Percentiles rank a stretch among this genome's conserved stretches.
These are phyloP conservation scores for Coemansia sp. DNA, from an alignment of 192 early-diverging fungal genomes.

Conservation along the genomic window DNA sequence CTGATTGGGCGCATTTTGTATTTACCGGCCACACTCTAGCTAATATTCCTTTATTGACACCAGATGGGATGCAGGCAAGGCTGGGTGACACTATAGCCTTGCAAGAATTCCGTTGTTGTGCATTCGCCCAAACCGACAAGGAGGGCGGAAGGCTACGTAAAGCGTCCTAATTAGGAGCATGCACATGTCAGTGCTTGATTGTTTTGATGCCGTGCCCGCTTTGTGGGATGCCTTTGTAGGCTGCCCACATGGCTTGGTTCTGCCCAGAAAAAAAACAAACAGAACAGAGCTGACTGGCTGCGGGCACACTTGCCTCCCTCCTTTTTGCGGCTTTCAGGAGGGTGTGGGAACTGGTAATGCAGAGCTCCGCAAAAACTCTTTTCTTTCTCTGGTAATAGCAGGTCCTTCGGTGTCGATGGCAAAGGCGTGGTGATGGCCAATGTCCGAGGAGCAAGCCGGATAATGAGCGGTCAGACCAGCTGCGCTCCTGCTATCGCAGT, in stretches of 20 bases:
- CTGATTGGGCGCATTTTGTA: neutral
- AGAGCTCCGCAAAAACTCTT: neutral
- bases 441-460: neutral
- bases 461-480: neutral
- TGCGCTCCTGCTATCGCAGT: neutral
- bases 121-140: neutral
- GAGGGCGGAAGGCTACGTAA: neutral
- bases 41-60: neutral
- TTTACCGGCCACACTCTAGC: neutral
- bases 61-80: neutral
- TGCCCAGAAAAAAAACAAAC: neutral
- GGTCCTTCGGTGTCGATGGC: neutral
- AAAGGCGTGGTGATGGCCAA: neutral
- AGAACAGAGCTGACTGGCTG: neutral
- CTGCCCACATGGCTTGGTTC: neutral
- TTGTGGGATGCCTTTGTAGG: neutral
- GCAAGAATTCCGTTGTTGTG: neutral
- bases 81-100: neutral
- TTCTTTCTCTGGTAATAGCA: neutral
- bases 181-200: constrained; percentile 6
- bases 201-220: neutral
- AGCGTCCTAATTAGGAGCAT: neutral
- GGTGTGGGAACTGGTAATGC: neutral
- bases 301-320: neutral
- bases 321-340: neutral